Percentiles rank a stretch among this genome's conserved stretches.
phyloP scores from a whole-genome alignment of 2,329 filamentous ascomycete genomes.

The Hymenoscyphus scutula region DNA sequence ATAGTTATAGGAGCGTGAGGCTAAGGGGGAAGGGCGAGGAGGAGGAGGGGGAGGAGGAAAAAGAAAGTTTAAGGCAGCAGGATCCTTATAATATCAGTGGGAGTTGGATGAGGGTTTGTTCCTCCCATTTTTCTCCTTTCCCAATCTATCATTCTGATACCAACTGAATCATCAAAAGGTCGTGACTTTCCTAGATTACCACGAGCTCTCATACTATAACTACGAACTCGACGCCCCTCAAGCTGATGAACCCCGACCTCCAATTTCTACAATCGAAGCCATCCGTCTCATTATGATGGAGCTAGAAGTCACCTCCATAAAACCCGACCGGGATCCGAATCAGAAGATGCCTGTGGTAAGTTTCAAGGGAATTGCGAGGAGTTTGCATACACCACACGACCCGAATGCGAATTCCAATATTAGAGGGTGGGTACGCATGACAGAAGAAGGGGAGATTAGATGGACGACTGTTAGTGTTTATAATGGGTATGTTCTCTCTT shows the following conservation, averaged over 20 bases:
- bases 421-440: conserved; percentile 63
- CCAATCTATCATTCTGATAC: background rate
- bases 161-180: background rate
- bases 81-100: conserved; percentile 73
- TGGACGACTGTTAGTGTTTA: conserved; percentile 71
- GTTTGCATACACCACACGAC: conserved; percentile 63
- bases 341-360: conserved; percentile 62
- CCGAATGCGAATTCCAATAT: conserved; percentile 67
- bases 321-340: conserved; percentile 56
- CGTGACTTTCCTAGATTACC: conserved; percentile 54
- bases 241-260: conserved; percentile 45
- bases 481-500: conserved; percentile 40
- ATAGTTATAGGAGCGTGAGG: conserved; percentile 14
- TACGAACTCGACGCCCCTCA: conserved; percentile 47
- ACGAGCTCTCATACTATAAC: conserved; percentile 71
- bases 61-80: conserved; percentile 25
- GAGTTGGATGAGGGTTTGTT: conserved; percentile 64
- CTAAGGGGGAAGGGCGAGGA: background rate
- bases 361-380: conserved; percentile 61
- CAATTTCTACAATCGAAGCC: conserved; percentile 63
- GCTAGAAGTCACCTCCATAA: conserved; percentile 59
- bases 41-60: background rate
- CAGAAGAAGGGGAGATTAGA: conserved; percentile 66
- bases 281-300: conserved; percentile 69
- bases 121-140: background rate